phyloP scores from a whole-genome alignment of 129 eudicot genomes.

The Flaveria ramosissima region DNA sequence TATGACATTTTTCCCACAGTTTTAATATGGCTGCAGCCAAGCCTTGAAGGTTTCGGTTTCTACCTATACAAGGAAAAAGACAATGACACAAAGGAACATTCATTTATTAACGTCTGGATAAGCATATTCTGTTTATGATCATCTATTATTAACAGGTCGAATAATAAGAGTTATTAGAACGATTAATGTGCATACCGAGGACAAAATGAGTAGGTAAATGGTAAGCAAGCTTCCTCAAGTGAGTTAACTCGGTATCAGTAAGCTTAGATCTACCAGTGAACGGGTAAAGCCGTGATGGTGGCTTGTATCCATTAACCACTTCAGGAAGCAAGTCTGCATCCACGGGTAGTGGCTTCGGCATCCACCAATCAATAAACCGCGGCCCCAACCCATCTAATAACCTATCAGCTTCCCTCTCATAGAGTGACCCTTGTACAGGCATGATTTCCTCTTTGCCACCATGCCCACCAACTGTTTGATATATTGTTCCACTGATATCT shows the following conservation, averaged over 20 bases:
- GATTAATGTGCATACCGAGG: constrained; percentile 55
- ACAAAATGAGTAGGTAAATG: constrained; percentile 91
- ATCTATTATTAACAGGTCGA: neutral
- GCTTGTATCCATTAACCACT: constrained; percentile 64
- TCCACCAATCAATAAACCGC: constrained; percentile 96
- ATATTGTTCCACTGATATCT: constrained; percentile 19
- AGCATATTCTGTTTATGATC: neutral
- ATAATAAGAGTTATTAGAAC: neutral
- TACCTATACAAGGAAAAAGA: constrained; percentile 51
- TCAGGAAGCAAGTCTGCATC: constrained; percentile 94
- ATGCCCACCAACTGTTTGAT: constrained; percentile 29
- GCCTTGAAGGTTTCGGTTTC: constrained; percentile 94
- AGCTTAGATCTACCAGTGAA: constrained; percentile 59
- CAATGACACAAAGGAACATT: constrained; percentile 3
- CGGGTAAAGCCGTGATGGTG: constrained; percentile 80
- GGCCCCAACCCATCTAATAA: constrained; percentile 92
- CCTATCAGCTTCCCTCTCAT: constrained; percentile 90
- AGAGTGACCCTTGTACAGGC: constrained; percentile 53
- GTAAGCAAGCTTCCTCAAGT: constrained; percentile 82
- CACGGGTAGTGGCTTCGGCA: constrained; percentile 91
- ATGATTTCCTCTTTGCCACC: constrained; percentile 28
- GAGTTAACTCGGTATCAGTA: constrained; percentile 76
- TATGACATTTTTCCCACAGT: constrained; percentile 86
- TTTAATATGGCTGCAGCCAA: constrained; percentile 87
- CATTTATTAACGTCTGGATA: neutral